phyloP scores from a whole-genome alignment of 2,329 filamentous ascomycete genomes.

The Gnomoniopsis sp. region DNA sequence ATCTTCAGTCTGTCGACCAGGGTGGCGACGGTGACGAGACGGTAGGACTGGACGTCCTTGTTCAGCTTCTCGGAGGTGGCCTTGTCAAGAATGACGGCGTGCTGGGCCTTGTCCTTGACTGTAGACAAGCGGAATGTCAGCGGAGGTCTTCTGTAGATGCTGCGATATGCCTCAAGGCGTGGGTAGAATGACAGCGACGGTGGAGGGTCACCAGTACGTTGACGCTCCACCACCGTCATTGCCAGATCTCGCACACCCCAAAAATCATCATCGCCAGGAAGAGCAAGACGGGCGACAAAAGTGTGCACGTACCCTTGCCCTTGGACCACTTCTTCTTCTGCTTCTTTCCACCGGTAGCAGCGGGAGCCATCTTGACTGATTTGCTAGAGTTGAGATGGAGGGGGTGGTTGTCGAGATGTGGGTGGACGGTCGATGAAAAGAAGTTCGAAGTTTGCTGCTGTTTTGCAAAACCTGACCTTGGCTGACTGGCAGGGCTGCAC shows the following conservation, averaged over 20 bases:
- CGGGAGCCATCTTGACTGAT: conserved; percentile 45
- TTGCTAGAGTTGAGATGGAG: conserved; percentile 25
- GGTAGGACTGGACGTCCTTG: conserved; percentile 99
- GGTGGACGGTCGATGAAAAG: conserved; percentile 15
- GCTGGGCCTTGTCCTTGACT: conserved; percentile 99
- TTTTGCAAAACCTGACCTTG: conserved; percentile 23
- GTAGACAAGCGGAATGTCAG: conserved; percentile 10
- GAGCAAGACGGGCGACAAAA: conserved; percentile 1
- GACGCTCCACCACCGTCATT: background rate
- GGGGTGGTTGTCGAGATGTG: conserved; percentile 21
- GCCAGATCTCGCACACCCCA: background rate
- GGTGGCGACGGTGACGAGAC: conserved; percentile 96
- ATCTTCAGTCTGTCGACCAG: conserved; percentile 99
- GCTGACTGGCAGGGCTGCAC: background rate
- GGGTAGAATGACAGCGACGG: background rate
- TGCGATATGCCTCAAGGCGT: background rate
- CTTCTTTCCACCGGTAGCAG: conserved; percentile 67
- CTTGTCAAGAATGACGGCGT: conserved; percentile 99
- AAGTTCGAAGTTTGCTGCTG: conserved; percentile 17
- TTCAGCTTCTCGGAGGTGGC: conserved; percentile 94
- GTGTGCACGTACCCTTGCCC: conserved; percentile 60
- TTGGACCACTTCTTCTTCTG: conserved; percentile 77
- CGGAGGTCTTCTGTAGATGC: background rate
- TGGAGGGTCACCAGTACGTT: background rate
- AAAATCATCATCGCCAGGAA: conserved; percentile 3